These are phyloP conservation scores for Acorus calamus DNA, from an alignment of 106 monocot species.

Conservation along the genomic window DNA sequence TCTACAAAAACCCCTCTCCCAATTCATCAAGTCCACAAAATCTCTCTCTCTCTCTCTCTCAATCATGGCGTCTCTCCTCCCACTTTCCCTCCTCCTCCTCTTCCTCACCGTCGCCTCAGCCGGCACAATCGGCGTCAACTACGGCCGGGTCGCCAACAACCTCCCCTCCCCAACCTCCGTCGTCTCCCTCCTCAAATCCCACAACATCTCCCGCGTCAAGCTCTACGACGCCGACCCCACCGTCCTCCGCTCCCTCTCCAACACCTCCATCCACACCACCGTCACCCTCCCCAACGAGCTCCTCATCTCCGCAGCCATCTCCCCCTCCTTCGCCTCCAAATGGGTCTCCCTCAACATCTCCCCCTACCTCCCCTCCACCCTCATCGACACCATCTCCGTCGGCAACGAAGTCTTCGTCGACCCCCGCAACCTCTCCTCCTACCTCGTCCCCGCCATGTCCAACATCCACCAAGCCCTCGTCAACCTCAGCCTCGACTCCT, in stretches of 20 bases:
- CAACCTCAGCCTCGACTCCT: constrained; percentile 28
- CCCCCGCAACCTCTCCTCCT: constrained; percentile 34
- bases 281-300: constrained; percentile 61
- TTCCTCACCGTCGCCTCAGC: not conserved
- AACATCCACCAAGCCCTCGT: constrained; percentile 53
- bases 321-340: constrained; percentile 26
- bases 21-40: too few species aligned
- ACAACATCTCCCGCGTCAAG: constrained; percentile 37
- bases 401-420: constrained; percentile 7
- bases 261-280: constrained; percentile 30
- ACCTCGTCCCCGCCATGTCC: constrained; percentile 68
- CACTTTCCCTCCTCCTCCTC: too few species aligned
- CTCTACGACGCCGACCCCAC: constrained; percentile 54
- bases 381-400: constrained; percentile 2
- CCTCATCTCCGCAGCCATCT: constrained; percentile 23
- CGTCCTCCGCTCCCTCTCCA: constrained; percentile 43
- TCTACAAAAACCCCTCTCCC: too few species aligned
- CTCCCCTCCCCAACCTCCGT: constrained; percentile 41
- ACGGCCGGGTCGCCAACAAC: constrained; percentile 65
- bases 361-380: constrained; percentile 1
- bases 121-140: constrained; percentile 51
- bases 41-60: too few species aligned
- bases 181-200: constrained; percentile 49
- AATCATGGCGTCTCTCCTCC: too few species aligned
- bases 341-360: constrained; percentile 57